Evolutionary conservation across 768 basidiomycete species (phyloP).

Genomic region (Albatrellus ellisii): DNA sequence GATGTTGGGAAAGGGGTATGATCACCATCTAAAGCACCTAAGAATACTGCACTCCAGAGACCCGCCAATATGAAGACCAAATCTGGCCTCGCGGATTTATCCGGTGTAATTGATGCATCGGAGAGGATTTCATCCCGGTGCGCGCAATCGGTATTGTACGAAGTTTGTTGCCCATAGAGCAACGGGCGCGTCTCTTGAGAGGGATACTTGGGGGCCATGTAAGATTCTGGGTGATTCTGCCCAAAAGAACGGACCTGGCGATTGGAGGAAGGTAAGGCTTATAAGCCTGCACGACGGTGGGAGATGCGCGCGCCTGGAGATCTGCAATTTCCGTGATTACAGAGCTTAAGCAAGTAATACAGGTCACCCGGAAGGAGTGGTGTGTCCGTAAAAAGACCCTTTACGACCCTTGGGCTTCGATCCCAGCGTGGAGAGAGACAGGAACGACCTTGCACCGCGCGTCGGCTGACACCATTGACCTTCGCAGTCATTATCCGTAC

Average conservation of each 20-base stretch:
- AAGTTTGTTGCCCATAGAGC: slow-evolving; percentile 18
- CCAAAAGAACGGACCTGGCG: no score
- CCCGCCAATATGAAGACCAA: slow-evolving; percentile 62
- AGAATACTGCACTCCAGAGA: slow-evolving; percentile 72
- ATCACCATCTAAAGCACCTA: slow-evolving; percentile 77
- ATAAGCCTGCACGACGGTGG: no score
- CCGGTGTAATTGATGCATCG: neutral
- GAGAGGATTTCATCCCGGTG: neutral
- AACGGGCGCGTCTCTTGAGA: slow-evolving; percentile 27
- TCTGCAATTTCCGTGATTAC: no score
- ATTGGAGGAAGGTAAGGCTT: no score
- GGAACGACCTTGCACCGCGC: neutral
- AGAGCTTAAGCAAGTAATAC: no score
- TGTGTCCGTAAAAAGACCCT: slow-evolving; percentile 12
- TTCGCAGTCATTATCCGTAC: slow-evolving; percentile 13
- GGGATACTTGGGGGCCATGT: no score
- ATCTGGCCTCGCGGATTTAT: slow-evolving; percentile 30
- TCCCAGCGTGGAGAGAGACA: neutral
- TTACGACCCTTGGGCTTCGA: neutral
- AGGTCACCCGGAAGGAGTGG: slow-evolving; percentile 11
- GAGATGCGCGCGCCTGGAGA: no score
- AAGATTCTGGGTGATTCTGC: no score
- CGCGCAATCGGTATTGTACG: neutral
- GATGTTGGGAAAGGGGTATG: neutral
- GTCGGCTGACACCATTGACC: neutral